Evolutionary conservation across 2,329 filamentous ascomycete genomes (phyloP).

Genomic region (Beauveria pseudobassiana): DNA sequence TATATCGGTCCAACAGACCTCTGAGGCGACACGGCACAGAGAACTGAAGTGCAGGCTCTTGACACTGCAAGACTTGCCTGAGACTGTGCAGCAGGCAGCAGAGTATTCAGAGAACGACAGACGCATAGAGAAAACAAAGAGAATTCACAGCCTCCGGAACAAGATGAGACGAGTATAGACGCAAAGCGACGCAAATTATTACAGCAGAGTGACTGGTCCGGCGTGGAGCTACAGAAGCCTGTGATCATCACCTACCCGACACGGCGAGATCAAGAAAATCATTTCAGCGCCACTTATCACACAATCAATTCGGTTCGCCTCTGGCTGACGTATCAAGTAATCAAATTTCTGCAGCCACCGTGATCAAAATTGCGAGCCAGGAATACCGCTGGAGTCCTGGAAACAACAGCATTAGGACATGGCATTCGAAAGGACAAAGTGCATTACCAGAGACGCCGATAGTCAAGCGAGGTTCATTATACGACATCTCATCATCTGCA

Average conservation of each 20-base stretch:
- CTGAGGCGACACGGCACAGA: neutral
- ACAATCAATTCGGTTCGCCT: neutral
- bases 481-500: constrained; percentile 3
- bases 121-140: neutral
- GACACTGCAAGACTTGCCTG: neutral
- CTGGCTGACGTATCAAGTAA: neutral
- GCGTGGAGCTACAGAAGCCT: constrained; percentile 24
- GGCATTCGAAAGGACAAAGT: neutral
- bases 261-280: neutral
- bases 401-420: constrained; percentile 3
- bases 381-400: constrained; percentile 10
- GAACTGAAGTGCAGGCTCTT: neutral
- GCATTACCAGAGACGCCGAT: neutral
- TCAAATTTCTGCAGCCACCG: neutral
- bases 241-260: constrained; percentile 17
- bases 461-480: neutral
- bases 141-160: neutral
- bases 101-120: neutral
- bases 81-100: neutral
- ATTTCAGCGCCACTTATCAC: neutral
- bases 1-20: neutral
- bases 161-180: constrained; percentile 1
- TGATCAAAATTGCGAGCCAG: constrained; percentile 10
- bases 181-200: constrained; percentile 14
- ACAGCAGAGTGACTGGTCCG: constrained; percentile 21